Base-by-base conservation (phyloP, 768 basidiomycete species). In the Floccularia luteovirens region DNA sequence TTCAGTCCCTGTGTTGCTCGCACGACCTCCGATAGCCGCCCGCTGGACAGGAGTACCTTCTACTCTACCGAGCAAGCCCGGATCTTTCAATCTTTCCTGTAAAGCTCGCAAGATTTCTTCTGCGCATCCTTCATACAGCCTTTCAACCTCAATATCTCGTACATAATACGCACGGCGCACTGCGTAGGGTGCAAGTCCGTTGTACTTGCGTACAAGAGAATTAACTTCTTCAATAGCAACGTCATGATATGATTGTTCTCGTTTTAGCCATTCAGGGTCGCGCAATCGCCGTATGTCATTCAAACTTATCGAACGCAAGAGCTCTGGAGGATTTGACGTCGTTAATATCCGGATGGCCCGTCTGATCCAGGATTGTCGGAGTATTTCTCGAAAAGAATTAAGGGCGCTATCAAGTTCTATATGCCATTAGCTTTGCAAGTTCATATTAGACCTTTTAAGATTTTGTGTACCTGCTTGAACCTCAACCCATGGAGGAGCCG, bases 401-500 rank as follows among this genome's bases (percentile, higher is more conserved):
- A 82, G 58, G 1, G 83, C 69, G 1, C 60, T 56, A 27, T 91
- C 89, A 16, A 91, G 70, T 46, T 87, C 85, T 84, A 51, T 17
- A 28, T n/a, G 23, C 8, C 20, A 7, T 24, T 6, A 20, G 22
- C 6, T 39, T n/a, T 25, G 25, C 12, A 14, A 30, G 24, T 27
- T 19, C 5, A 39, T 10, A 20, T 39, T 3, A 21, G 13, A 3
- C 13, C 11, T 35, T 2, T 31, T 4, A 25, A 21, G 33, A 24
- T 21, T 12, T 8, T 28, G 27, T 28, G 33, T 45, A 78, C 82
- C 82, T 41, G 67, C 64, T 57, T 90, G 89, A 24, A 88, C 51
- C 59, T 91, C 88, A 1, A 91, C 79, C 89, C 90, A 92, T 3
- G 86, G 82, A 22, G 89, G 90, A 3, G 77, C 74, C 4, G 82